phyloP scores from a whole-genome alignment of 805 yeast species.

The Barnettozyma siamensis region DNA sequence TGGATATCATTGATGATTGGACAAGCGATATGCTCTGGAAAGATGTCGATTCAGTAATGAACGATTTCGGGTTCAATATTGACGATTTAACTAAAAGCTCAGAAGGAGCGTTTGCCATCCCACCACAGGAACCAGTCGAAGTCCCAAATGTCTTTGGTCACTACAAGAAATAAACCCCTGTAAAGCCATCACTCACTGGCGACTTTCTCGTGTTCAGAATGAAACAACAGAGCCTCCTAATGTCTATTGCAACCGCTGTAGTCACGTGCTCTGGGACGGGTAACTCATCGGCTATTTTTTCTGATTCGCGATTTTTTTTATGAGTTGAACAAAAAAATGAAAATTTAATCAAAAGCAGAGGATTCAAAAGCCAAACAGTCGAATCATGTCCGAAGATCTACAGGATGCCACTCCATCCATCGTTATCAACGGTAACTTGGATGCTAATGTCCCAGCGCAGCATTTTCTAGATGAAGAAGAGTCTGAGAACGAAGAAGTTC shows the following conservation, averaged over 20 bases:
- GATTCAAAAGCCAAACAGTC: no score
- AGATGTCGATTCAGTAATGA: conserved; percentile 85
- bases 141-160: neutral
- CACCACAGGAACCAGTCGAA: conserved; percentile 1
- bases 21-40: conserved; percentile 47
- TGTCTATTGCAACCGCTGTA: no score
- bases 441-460: conserved; percentile 24
- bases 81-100: conserved; percentile 15
- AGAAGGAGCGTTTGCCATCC: conserved; percentile 1
- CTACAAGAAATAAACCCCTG: neutral
- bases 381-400: conserved; percentile 65
- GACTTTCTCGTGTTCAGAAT: no score
- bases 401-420: conserved; percentile 84
- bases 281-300: conserved; percentile 3
- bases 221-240: no score
- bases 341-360: no score
- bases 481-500: conserved; percentile 35
- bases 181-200: no score
- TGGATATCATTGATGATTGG: conserved; percentile 38
- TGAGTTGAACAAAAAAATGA: neutral
- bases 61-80: conserved; percentile 85
- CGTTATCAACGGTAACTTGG: conserved; percentile 62
- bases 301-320: conserved; percentile 2
- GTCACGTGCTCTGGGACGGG: conserved; percentile 5
- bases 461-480: conserved; percentile 33